These are phyloP conservation scores for Colletotrichum shisoi DNA, from an alignment of 2,329 filamentous ascomycete species.

Conservation along the genomic window DNA sequence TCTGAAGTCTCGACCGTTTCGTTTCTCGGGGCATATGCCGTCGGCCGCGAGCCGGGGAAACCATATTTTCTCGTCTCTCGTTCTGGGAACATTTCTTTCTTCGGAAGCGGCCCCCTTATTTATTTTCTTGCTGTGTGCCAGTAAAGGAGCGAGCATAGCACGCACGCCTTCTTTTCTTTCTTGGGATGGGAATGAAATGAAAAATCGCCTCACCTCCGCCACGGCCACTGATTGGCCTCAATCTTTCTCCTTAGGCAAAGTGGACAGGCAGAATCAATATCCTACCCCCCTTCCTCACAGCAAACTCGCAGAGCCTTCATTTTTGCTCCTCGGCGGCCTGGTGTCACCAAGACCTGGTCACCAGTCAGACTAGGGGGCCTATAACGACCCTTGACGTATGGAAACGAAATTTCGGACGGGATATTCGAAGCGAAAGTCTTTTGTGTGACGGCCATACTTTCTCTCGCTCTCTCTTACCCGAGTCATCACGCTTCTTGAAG, in stretches of 20 bases:
- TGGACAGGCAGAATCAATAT: slow-evolving; percentile 35
- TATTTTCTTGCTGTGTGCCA: neutral
- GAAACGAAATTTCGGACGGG: slow-evolving; percentile 30
- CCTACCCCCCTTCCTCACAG: slow-evolving; percentile 12
- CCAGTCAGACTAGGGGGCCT: neutral
- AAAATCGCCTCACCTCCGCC: slow-evolving; percentile 19
- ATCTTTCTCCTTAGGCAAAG: slow-evolving; percentile 30
- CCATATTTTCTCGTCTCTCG: slow-evolving; percentile 13
- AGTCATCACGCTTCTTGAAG: neutral
- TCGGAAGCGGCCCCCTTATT: neutral
- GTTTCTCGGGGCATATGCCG: slow-evolving; percentile 12
- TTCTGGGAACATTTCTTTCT: slow-evolving; percentile 20
- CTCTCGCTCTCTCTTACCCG: slow-evolving; percentile 4
- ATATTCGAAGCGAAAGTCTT: slow-evolving; percentile 34
- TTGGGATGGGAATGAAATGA: slow-evolving; percentile 24
- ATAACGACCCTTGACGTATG: slow-evolving; percentile 27
- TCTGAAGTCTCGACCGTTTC: slow-evolving; percentile 48
- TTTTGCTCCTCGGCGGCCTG: neutral
- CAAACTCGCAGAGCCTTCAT: slow-evolving; percentile 6
- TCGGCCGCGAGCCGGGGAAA: slow-evolving; percentile 1
- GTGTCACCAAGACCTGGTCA: neutral
- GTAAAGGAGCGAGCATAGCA: slow-evolving; percentile 1
- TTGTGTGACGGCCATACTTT: slow-evolving; percentile 29
- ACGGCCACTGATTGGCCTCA: slow-evolving; percentile 33
- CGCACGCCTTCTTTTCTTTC: neutral